Evolutionary conservation across 345 rosid species (phyloP).

Genomic region (Camelina laxa): DNA sequence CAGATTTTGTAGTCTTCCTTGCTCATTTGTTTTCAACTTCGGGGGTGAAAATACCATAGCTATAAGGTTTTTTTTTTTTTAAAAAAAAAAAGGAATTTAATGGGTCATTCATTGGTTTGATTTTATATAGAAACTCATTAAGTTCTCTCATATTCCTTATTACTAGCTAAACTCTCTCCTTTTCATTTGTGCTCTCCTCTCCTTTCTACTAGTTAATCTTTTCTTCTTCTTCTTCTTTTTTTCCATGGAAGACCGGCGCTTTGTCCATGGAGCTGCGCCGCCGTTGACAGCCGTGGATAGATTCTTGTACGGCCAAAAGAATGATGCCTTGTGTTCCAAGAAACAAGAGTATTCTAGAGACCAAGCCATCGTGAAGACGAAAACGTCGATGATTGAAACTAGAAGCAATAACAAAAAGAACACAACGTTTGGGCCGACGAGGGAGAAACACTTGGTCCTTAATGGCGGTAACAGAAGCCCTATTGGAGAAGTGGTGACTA

Average conservation of each 20-base stretch:
- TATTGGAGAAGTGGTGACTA: slow-evolving; percentile 34
- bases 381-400: slow-evolving; percentile 20
- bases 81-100: slow-evolving; percentile 20
- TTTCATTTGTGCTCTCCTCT: slow-evolving; percentile 32
- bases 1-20: slow-evolving; percentile 21
- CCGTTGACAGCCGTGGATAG: slow-evolving; percentile 85
- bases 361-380: slow-evolving; percentile 31
- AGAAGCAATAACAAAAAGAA: slow-evolving; percentile 45
- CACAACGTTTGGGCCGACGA: slow-evolving; percentile 43
- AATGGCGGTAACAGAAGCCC: slow-evolving; percentile 43
- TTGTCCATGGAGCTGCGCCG: slow-evolving; percentile 48
- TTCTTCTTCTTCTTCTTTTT: not conserved
- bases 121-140: slow-evolving; percentile 41
- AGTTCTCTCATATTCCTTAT: slow-evolving; percentile 28
- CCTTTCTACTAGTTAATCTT: slow-evolving; percentile 19
- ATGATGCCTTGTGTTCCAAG: slow-evolving; percentile 30
- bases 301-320: slow-evolving; percentile 64
- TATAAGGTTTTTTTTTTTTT: slow-evolving; percentile 5
- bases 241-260: slow-evolving; percentile 43
- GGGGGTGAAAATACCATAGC: not conserved
- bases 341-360: slow-evolving; percentile 40
- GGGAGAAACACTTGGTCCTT: slow-evolving; percentile 34
- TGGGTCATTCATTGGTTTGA: slow-evolving; percentile 38
- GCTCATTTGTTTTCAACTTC: slow-evolving; percentile 8
- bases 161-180: slow-evolving; percentile 39